phyloP scores from a whole-genome alignment of 441 rosid species.

The Bruguiera hainesii region DNA sequence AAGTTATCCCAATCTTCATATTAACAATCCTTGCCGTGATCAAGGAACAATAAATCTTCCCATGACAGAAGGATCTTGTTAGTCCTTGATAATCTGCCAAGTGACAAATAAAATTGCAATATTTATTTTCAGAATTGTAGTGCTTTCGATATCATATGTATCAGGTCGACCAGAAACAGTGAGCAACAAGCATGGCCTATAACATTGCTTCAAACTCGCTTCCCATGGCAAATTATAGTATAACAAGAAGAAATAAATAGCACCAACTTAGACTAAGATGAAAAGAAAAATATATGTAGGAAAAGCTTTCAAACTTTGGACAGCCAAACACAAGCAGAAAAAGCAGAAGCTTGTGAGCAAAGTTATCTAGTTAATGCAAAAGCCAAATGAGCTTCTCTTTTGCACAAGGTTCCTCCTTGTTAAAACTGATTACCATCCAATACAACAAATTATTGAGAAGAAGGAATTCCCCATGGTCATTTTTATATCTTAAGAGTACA shows the following conservation, averaged over 20 bases:
- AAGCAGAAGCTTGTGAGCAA: background rate
- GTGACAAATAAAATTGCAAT: constrained; percentile 15
- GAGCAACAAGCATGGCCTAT: background rate
- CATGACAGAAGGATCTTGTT: constrained; percentile 79
- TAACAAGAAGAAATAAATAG: background rate
- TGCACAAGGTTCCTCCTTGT: no score
- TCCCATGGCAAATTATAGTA: no score
- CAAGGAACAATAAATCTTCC: constrained; percentile 86
- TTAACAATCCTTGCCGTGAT: constrained; percentile 85
- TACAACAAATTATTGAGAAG: background rate
- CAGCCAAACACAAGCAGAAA: background rate
- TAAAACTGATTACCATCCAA: background rate
- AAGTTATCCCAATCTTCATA: constrained; percentile 80
- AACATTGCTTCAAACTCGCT: background rate
- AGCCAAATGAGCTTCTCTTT: no score
- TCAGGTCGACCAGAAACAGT: background rate
- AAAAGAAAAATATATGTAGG: background rate
- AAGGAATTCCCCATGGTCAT: background rate
- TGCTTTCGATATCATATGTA: background rate
- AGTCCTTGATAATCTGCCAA: constrained; percentile 93
- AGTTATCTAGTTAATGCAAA: background rate
- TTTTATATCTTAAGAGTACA: background rate
- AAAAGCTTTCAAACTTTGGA: background rate
- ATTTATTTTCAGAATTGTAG: background rate
- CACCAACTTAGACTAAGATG: background rate